A percentile compares a stretch with the other conserved stretches of the same genome.
Conservation (phyloP, 306 rosid genomes). For the Bauhinia variegata region DNA sequence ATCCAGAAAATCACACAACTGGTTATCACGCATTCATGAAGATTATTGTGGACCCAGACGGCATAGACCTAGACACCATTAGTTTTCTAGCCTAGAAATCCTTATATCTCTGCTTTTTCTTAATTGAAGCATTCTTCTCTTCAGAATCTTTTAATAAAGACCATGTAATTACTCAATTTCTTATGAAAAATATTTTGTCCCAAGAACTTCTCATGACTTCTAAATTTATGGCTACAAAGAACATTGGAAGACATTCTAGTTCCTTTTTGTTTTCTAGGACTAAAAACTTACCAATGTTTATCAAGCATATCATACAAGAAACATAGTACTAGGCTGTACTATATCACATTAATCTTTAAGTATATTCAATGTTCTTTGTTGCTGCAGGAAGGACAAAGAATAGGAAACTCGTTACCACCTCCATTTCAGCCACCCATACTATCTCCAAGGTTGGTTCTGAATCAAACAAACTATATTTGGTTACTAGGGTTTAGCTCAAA, state of each 20-base stretch:
- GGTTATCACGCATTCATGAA: slow-evolving; percentile 68
- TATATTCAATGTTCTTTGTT: slow-evolving; percentile 45
- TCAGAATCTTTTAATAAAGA: not conserved
- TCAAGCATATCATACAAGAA: slow-evolving; percentile 5
- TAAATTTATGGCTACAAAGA: slow-evolving; percentile 1
- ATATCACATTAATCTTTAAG: slow-evolving; percentile 33
- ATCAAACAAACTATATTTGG: slow-evolving; percentile 4
- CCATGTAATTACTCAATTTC: slow-evolving; percentile 8
- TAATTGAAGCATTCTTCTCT: slow-evolving; percentile 5
- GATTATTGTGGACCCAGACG: slow-evolving; percentile 76
- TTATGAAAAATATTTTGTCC: slow-evolving; percentile 17
- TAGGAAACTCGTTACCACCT: slow-evolving; percentile 62
- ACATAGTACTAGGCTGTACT: slow-evolving; percentile 4
- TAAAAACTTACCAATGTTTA: slow-evolving; percentile 8
- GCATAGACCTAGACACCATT: slow-evolving; percentile 65
- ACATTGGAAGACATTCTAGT: slow-evolving; percentile 28
- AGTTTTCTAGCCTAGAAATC: slow-evolving; percentile 22
- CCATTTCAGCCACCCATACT: slow-evolving; percentile 47
- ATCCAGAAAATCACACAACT: slow-evolving; percentile 56
- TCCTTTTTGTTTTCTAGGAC: slow-evolving; percentile 2
- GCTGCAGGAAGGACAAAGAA: slow-evolving; percentile 73
- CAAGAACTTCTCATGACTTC: slow-evolving; percentile 16
- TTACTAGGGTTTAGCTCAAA: not conserved
- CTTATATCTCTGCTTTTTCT: slow-evolving; percentile 11
- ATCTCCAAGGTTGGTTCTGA: slow-evolving; percentile 61